A percentile compares a stretch with the other conserved stretches of the same genome.
Conservation (phyloP, 805 yeast species). For the Pachysolen tannophilus region DNA sequence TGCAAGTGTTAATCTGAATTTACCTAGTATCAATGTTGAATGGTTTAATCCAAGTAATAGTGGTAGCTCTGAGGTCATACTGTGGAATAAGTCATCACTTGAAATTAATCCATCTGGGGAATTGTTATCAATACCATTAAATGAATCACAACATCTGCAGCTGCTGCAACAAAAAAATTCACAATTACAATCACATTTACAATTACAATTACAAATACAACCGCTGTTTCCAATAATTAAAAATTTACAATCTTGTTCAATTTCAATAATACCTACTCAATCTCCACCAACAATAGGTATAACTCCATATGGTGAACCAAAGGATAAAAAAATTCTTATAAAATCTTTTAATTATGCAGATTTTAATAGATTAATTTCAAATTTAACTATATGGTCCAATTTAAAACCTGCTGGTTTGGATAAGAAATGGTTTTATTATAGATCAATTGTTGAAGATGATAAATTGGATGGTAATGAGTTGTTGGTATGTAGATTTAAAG, state of each 20-base stretch:
- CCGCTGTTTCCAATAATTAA: too few relatives aligned
- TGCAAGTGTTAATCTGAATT: too few relatives aligned
- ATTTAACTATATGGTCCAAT: slow-evolving; percentile 42
- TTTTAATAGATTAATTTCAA: slow-evolving; percentile 32
- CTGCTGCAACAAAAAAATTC: too few relatives aligned
- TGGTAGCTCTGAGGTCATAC: too few relatives aligned
- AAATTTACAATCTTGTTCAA: slow-evolving; percentile 20
- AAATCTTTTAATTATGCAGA: slow-evolving; percentile 26
- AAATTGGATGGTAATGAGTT: slow-evolving; percentile 24
- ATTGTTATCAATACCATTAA: too few relatives aligned
- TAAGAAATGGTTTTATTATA: slow-evolving; percentile 39
- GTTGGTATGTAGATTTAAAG: slow-evolving; percentile 55
- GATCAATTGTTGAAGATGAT: slow-evolving; percentile 17
- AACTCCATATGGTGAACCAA: slow-evolving; percentile 29
- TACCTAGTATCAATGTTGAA: too few relatives aligned
- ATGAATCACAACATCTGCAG: too few relatives aligned
- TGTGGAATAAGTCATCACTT: too few relatives aligned
- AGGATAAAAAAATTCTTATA: slow-evolving; percentile 20
- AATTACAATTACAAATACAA: too few relatives aligned
- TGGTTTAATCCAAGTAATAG: too few relatives aligned
- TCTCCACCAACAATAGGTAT: slow-evolving; percentile 33
- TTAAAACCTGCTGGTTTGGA: slow-evolving; percentile 36
- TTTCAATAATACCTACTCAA: slow-evolving; percentile 11
- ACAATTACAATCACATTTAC: too few relatives aligned
- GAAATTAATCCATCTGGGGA: too few relatives aligned